Base-by-base conservation (phyloP, 139 green algal species). In the Chlamydomonas sphaeroides region DNA sequence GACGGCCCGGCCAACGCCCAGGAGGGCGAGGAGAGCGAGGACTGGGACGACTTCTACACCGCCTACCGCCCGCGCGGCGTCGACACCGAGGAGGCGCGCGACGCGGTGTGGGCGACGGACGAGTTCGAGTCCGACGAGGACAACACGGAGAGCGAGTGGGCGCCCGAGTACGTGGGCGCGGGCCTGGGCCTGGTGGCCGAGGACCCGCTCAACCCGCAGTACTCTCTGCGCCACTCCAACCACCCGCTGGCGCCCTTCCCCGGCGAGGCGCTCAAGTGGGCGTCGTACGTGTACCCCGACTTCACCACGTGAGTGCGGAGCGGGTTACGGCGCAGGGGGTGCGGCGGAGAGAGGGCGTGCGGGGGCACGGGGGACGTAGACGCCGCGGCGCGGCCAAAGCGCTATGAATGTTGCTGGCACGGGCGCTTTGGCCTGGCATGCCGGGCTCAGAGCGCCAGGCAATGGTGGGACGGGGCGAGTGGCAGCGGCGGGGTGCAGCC, bases 231-330 rank as follows among this genome's bases (percentile, higher is more conserved):
- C 25, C 85, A 90, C 78, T 89, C 48, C 70, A 90, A 91, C 75
- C 95, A 98, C 85, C 95, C 95, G 0, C 94, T 96, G 70, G 91
- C 94, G 1, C 95, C 95, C 25, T 98, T 98, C 84, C 76, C 91
- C 21, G 95, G 95, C 18, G 94, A 97, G 81, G 83, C 94, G 0
- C 81, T 97, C 1, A 95, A 96, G 83, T 98, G 95, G 95, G 87
- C 93, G 28, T 94, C 84, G 86, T 94, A 91, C 75, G 94, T 95
- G 15, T 98, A 96, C 63, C 94, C 97, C 32, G 95, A 98, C 76
- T 94, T 93, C 77, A 97, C 94, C 62, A 97, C 95, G 95, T 98
- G 86, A 92, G 95, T 86, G 35, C 3, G 3, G 14, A 32, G 32
- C 8, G 33, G 30, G 10, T 8, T 35, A 4, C 42, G 32, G 62